These are phyloP conservation scores for Kodamaea alishanica DNA, from an alignment of 1,139 yeast species.

Conservation along the genomic window DNA sequence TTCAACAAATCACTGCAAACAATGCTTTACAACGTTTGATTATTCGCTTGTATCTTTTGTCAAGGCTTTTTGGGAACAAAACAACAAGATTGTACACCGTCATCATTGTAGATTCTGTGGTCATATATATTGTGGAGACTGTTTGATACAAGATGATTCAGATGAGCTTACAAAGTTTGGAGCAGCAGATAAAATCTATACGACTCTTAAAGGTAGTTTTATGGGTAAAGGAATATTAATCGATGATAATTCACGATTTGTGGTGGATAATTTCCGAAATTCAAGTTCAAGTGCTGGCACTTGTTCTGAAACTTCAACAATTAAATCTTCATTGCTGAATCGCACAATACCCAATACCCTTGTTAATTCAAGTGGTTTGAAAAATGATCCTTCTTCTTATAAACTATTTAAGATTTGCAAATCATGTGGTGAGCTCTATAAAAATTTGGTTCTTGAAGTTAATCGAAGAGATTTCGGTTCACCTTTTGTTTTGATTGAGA, in stretches of 20 bases:
- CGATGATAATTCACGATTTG: constrained; percentile 35
- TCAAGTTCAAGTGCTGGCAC: constrained; percentile 4
- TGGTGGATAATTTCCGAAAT: constrained; percentile 25
- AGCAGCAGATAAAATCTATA: constrained; percentile 5
- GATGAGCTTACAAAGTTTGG: constrained; percentile 9
- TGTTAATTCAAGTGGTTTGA: neutral
- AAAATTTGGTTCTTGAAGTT: constrained; percentile 26
- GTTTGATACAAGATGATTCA: constrained; percentile 22
- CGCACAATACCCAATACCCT: too few relatives aligned
- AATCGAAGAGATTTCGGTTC: constrained; percentile 18
- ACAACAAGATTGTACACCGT: neutral
- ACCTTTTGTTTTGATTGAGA: constrained; percentile 37
- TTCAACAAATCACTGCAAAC: constrained; percentile 39
- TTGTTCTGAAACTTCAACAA: constrained; percentile 6
- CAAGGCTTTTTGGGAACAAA: constrained; percentile 12
- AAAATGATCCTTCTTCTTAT: constrained; percentile 12
- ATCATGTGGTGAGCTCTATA: constrained; percentile 35
- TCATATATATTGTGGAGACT: constrained; percentile 33
- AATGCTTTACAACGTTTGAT: constrained; percentile 37
- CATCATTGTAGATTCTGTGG: constrained; percentile 50
- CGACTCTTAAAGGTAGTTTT: constrained; percentile 13
- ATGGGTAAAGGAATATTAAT: constrained; percentile 25
- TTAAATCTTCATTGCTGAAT: neutral
- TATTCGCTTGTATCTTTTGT: constrained; percentile 19
- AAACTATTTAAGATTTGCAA: constrained; percentile 37